phyloP scores from a whole-genome alignment of 139 green algal genomes.

The Tetradesmus lagerheimii region DNA sequence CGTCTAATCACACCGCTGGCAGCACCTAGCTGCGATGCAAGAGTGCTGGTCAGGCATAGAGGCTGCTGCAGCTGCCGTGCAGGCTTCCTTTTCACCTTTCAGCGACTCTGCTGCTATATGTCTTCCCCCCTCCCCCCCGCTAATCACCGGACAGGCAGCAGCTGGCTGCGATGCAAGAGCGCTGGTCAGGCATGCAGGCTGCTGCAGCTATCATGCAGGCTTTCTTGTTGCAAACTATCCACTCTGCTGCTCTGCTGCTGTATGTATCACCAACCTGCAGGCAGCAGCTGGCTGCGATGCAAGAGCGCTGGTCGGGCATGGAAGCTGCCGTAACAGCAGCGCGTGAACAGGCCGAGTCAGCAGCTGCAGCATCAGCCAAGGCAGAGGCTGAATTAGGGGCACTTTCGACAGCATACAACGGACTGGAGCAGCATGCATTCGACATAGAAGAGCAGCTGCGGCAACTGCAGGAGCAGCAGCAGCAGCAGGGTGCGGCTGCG shows the following conservation, averaged over 20 bases:
- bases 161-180: background rate
- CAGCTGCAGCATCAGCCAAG: constrained; percentile 44
- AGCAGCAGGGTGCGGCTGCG: background rate
- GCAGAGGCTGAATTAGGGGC: constrained; percentile 73
- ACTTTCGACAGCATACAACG: constrained; percentile 82
- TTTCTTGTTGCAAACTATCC: too few relatives aligned
- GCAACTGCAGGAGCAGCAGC: constrained; percentile 28
- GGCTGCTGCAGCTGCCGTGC: too few relatives aligned
- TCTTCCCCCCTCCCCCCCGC: too few relatives aligned
- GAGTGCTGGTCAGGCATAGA: constrained; percentile 35
- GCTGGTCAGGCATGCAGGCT: too few relatives aligned
- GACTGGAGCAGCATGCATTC: constrained; percentile 76
- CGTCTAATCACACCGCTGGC: background rate
- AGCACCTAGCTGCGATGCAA: constrained; percentile 42
- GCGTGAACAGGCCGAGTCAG: constrained; percentile 33
- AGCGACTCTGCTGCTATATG: too few relatives aligned
- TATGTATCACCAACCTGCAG: background rate
- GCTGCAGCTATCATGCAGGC: too few relatives aligned
- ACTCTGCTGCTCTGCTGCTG: background rate
- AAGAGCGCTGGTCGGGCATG: constrained; percentile 37
- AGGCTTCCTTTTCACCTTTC: too few relatives aligned
- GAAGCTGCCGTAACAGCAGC: constrained; percentile 31
- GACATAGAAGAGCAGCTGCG: constrained; percentile 68
- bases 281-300: constrained; percentile 45
- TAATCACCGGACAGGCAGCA: background rate